These are phyloP conservation scores for Spiromastix sp. DNA, from an alignment of 2,329 filamentous ascomycete genomes.

Conservation along the genomic window DNA sequence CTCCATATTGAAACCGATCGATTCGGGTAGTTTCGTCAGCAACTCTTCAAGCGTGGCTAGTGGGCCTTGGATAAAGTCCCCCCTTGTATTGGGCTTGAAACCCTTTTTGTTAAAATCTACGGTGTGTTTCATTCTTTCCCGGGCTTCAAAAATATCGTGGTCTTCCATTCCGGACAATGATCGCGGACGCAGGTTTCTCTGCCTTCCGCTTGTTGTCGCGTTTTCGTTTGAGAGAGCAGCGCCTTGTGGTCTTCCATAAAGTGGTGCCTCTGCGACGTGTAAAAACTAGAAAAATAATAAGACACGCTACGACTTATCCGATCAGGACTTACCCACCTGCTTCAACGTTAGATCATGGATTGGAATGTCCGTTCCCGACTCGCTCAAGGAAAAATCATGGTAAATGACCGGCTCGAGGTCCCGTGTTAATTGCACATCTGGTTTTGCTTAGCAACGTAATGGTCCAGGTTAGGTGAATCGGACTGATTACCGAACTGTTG, in stretches of 20 bases:
- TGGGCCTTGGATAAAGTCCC: conserved; percentile 27
- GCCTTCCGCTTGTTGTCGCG: no score
- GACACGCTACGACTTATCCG: no score
- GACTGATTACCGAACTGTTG: conserved; percentile 13
- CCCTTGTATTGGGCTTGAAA: conserved; percentile 31
- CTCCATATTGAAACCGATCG: conserved; percentile 32
- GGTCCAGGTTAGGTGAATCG: no score
- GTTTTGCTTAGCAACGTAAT: no score
- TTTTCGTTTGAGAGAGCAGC: no score
- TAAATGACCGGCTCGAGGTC: conserved; percentile 32
- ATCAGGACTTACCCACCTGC: conserved; percentile 17
- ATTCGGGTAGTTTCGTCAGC: conserved; percentile 23
- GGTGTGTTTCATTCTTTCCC: conserved; percentile 28
- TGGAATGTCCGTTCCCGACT: conserved; percentile 32
- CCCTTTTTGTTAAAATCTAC: conserved; percentile 33
- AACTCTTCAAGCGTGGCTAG: conserved; percentile 31
- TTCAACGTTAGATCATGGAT: conserved; percentile 30
- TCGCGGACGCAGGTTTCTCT: conserved; percentile 12
- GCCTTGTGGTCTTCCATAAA: no score
- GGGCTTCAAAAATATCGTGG: conserved; percentile 3
- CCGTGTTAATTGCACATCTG: conserved; percentile 33
- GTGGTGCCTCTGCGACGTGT: conserved; percentile 21
- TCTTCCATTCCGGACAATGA: conserved; percentile 14
- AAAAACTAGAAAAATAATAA: conserved; percentile 23
- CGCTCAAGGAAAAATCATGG: conserved; percentile 34